Conservation (phyloP, 176 grass and related monocot species). For the Canna indica region DNA sequence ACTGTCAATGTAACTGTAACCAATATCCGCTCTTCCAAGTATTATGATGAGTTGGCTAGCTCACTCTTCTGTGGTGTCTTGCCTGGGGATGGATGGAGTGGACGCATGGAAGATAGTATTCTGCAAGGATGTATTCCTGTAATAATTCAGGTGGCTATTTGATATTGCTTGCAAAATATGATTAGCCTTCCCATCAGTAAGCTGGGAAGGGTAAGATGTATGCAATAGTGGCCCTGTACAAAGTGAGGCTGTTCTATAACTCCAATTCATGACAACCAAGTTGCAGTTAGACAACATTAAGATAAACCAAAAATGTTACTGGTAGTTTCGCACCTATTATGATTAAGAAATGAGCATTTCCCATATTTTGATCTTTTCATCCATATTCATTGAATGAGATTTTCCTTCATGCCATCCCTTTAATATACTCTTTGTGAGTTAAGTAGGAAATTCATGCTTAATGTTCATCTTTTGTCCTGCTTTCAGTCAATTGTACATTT, state of each 20-base stretch:
- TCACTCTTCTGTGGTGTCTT: slow-evolving; percentile 91
- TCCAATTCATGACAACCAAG: neutral
- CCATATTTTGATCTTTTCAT: neutral
- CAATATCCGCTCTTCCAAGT: slow-evolving; percentile 48
- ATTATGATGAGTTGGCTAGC: slow-evolving; percentile 66
- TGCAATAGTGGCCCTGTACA: neutral
- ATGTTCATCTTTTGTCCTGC: neutral
- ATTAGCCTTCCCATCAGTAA: neutral
- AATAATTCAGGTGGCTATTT: slow-evolving; percentile 70
- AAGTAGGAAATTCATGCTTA: neutral
- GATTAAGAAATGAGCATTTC: neutral
- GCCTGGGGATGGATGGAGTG: slow-evolving; percentile 97
- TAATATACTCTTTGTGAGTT: neutral
- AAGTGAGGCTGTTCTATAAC: neutral
- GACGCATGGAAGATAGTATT: slow-evolving; percentile 90
- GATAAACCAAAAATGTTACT: neutral
- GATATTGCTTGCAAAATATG: neutral
- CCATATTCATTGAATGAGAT: neutral
- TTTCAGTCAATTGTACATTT: neutral
- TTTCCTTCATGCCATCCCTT: neutral
- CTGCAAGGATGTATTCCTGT: slow-evolving; percentile 89
- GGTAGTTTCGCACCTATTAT: neutral
- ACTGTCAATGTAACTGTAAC: slow-evolving; percentile 59
- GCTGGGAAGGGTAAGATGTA: neutral
- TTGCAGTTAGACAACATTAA: neutral